phyloP scores from a whole-genome alignment of 768 basidiomycete genomes.

The Galerina sulciceps region DNA sequence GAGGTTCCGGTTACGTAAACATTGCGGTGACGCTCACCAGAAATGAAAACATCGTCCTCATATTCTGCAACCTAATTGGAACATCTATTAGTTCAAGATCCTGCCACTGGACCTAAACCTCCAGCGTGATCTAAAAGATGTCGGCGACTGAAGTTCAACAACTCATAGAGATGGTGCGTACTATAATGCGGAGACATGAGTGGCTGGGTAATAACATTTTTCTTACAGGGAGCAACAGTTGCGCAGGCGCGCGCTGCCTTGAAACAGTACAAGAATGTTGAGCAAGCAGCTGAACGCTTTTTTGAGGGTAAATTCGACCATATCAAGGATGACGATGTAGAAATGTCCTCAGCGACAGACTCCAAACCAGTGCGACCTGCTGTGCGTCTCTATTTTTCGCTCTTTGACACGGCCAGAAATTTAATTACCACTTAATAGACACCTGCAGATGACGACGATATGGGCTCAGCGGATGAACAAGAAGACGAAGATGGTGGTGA shows the following conservation, averaged over 20 bases:
- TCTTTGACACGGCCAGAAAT: background rate
- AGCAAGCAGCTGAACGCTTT: slow-evolving; percentile 87
- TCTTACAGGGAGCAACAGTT: slow-evolving; percentile 73
- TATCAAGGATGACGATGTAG: slow-evolving; percentile 60
- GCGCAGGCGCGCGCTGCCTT: slow-evolving; percentile 86
- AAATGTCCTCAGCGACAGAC: slow-evolving; percentile 36
- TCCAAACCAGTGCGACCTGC: slow-evolving; percentile 21
- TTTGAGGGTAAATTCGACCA: slow-evolving; percentile 86
- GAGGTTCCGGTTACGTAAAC: background rate
- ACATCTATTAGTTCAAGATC: no score
- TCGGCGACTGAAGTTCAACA: slow-evolving; percentile 52
- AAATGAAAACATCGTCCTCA: no score
- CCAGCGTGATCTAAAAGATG: slow-evolving; percentile 31
- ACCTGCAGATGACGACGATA: slow-evolving; percentile 53
- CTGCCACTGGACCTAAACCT: slow-evolving; percentile 3
- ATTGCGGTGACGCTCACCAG: no score
- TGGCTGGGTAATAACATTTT: background rate
- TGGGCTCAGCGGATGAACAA: slow-evolving; percentile 50
- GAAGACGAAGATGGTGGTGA: slow-evolving; percentile 51
- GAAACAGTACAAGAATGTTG: slow-evolving; percentile 83
- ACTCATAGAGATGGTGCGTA: slow-evolving; percentile 53
- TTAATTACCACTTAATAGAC: slow-evolving; percentile 43
- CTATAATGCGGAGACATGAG: background rate
- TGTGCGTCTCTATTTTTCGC: slow-evolving; percentile 25
- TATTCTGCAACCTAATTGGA: no score